These are phyloP conservation scores for Polyporus arcularius DNA, from an alignment of 768 basidiomycete species.

Conservation along the genomic window DNA sequence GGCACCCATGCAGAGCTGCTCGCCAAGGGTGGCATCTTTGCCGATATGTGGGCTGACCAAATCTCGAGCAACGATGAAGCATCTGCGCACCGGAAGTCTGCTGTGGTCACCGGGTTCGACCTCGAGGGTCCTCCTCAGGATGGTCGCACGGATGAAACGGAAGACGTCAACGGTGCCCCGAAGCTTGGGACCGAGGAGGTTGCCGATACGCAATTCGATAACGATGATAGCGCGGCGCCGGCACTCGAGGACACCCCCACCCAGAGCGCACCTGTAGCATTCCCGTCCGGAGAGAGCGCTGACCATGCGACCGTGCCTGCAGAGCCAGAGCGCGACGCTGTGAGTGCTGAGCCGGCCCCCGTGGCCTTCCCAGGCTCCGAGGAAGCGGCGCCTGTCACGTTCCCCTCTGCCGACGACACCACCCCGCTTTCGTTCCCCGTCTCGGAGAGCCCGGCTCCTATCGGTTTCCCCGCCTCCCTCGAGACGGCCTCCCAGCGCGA, in stretches of 20 bases:
- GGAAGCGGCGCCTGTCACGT: slow-evolving; percentile 31
- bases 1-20: slow-evolving; percentile 81
- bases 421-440: slow-evolving; percentile 37
- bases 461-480: slow-evolving; percentile 35
- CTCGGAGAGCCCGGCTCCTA: slow-evolving; percentile 28
- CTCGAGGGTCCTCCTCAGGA: slow-evolving; percentile 27
- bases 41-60: slow-evolving; percentile 89
- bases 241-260: slow-evolving; percentile 7
- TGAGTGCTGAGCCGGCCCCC: slow-evolving; percentile 11
- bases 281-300: slow-evolving; percentile 21
- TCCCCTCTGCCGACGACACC: slow-evolving; percentile 34
- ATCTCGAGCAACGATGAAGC: slow-evolving; percentile 62
- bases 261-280: slow-evolving; percentile 6
- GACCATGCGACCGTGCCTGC: slow-evolving; percentile 13
- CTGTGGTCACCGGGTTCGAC: slow-evolving; percentile 47
- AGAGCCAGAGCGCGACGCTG: slow-evolving; percentile 8
- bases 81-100: slow-evolving; percentile 37
- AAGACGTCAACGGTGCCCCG: slow-evolving; percentile 6
- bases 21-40: slow-evolving; percentile 69
- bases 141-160: slow-evolving; percentile 11
- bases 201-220: slow-evolving; percentile 24
- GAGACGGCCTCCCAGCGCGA: slow-evolving; percentile 34
- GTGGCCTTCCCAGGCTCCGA: slow-evolving; percentile 31
- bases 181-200: slow-evolving; percentile 26
- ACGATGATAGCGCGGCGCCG: slow-evolving; percentile 20